These are phyloP conservation scores for Arabidopsis thaliana DNA, from an alignment of 345 rosid genomes.

Conservation along the genomic window TAIR10.1 NC_003075.7:13723001-13723500, in stretches of 20 bases:
- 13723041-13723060: no score
- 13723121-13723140: no score
- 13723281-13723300: conserved; percentile 19
- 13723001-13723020: background rate
- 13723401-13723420: conserved; percentile 19
- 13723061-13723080: no score
- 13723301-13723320: conserved; percentile 22
- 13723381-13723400: conserved; percentile 1
- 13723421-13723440: conserved; percentile 38
- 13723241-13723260: no score
- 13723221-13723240: no score
- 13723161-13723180: no score
- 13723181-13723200: no score
- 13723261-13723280: background rate
- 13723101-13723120: no score
- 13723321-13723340: conserved; percentile 23
- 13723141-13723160: no score
- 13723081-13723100: no score
- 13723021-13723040: conserved; percentile 9
- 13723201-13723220: no score
- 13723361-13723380: conserved; percentile 7
- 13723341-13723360: conserved; percentile 22
- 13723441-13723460: conserved; percentile 36
- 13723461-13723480: conserved; percentile 37
- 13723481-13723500: conserved; percentile 31